Conservation (phyloP, 768 basidiomycete species). For the Tulasnella sp. region DNA sequence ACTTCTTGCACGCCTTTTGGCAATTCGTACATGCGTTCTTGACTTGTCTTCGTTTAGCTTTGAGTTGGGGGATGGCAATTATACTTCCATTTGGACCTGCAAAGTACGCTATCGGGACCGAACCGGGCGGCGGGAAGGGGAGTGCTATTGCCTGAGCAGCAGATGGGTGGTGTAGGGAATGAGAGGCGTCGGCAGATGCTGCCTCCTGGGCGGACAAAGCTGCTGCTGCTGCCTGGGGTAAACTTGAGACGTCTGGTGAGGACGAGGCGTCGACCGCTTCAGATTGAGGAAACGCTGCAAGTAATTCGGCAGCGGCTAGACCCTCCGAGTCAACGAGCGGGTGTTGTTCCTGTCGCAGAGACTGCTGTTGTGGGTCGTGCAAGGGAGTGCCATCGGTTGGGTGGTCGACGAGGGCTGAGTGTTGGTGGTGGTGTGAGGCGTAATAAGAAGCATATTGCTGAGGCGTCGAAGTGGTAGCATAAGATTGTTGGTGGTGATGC, state of each 20-base stretch:
- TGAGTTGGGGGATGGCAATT: constrained; percentile 19
- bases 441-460: neutral
- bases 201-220: constrained; percentile 3
- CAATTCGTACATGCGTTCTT: constrained; percentile 90
- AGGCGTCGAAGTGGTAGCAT: neutral
- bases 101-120: constrained; percentile 31
- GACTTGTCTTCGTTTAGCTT: constrained; percentile 76
- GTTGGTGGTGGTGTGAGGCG: constrained; percentile 19
- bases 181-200: neutral
- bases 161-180: constrained; percentile 13
- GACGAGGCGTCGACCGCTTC: neutral
- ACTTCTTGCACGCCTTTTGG: constrained; percentile 89
- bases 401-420: constrained; percentile 16
- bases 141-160: constrained; percentile 33
- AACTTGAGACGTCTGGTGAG: neutral
- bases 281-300: neutral
- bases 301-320: neutral
- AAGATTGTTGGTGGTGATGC: constrained; percentile 21
- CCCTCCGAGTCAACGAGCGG: neutral
- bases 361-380: constrained; percentile 2
- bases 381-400: constrained; percentile 16
- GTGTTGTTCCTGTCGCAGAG: neutral
- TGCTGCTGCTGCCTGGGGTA: neutral
- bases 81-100: constrained; percentile 23
- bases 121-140: constrained; percentile 34